phyloP scores from a whole-genome alignment of 768 basidiomycete genomes.

The Naematelia encephala region DNA sequence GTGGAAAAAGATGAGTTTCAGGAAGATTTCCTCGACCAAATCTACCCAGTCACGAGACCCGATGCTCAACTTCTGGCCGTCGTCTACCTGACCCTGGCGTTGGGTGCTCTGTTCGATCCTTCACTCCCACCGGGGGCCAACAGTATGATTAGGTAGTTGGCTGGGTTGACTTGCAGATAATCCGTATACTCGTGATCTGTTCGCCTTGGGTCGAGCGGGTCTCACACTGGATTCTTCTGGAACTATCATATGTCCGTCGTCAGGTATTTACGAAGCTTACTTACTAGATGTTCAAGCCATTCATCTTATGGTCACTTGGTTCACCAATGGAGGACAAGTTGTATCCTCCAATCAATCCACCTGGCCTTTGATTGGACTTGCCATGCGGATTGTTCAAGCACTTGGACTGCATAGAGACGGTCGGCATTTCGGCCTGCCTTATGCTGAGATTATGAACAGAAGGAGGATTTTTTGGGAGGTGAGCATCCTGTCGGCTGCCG shows the following conservation, averaged over 20 bases:
- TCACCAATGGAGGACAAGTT: conserved; percentile 10
- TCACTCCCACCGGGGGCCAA: not conserved
- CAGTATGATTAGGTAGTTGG: too few species aligned
- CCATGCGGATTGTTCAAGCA: conserved; percentile 14
- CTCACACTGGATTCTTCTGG: conserved; percentile 11
- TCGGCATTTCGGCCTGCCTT: conserved; percentile 4
- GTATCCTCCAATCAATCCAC: conserved; percentile 15
- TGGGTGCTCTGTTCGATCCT: conserved; percentile 16
- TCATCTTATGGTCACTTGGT: conserved; percentile 18
- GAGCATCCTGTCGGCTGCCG: too few species aligned
- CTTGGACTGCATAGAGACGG: conserved; percentile 22
- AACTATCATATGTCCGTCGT: conserved; percentile 17
- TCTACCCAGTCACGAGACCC: conserved; percentile 7
- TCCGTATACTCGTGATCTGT: conserved; percentile 13
- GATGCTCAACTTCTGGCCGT: conserved; percentile 14
- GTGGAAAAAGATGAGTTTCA: conserved; percentile 8
- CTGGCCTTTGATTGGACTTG: conserved; percentile 19
- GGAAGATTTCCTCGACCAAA: conserved; percentile 8
- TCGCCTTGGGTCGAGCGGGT: conserved; percentile 17
- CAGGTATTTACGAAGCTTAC: too few species aligned
- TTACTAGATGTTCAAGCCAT: conserved; percentile 17
- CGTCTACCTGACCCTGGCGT: conserved; percentile 10
- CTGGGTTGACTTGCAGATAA: conserved; percentile 1
- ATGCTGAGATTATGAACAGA: conserved; percentile 4
- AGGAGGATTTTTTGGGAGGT: conserved; percentile 24